Conservation (phyloP, 345 rosid genomes). For the Melaleuca quinquenervia region DNA sequence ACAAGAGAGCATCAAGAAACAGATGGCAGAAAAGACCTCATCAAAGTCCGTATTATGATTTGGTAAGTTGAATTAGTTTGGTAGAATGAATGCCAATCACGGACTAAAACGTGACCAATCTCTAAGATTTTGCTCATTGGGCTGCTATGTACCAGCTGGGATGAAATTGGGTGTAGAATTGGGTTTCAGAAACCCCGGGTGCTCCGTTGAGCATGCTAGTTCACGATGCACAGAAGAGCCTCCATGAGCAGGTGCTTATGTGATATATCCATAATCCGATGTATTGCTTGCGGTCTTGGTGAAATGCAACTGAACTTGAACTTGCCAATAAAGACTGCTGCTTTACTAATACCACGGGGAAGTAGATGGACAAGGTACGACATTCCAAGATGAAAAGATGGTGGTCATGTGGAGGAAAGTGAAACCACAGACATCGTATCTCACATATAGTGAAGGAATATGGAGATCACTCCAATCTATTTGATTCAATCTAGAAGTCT, state of each 20-base stretch:
- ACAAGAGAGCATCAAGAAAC: background rate
- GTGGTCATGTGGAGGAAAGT: background rate
- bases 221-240: background rate
- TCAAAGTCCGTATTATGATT: background rate
- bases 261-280: too few species aligned
- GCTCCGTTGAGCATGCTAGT: background rate
- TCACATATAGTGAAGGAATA: background rate
- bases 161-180: background rate
- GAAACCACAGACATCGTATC: background rate
- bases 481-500: background rate
- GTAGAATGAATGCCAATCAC: background rate
- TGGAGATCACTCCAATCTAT: background rate
- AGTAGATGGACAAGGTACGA: background rate
- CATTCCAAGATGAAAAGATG: background rate
- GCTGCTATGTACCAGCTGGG: background rate
- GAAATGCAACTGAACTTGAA: background rate
- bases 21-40: background rate
- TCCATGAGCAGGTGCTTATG: background rate
- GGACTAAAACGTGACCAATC: background rate
- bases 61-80: background rate
- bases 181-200: background rate
- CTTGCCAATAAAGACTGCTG: background rate
- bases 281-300: background rate
- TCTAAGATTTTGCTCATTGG: background rate
- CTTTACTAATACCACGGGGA: background rate